These are phyloP conservation scores for Discostella pseudostelligera DNA, from an alignment of 108 stramenopile species.

Conservation along the genomic window DNA sequence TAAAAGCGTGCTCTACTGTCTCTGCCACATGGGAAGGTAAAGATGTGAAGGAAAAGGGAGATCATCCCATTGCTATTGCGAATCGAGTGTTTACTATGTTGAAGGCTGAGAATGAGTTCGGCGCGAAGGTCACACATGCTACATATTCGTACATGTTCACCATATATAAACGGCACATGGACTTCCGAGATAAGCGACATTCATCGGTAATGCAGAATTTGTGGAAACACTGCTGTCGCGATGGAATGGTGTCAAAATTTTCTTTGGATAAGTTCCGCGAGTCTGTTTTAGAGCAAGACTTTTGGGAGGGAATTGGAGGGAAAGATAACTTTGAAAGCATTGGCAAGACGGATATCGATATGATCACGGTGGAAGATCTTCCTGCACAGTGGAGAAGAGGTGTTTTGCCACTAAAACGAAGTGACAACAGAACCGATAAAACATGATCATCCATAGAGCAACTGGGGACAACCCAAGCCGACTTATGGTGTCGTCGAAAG, in stretches of 20 bases:
- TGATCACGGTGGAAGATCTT: conserved; percentile 25
- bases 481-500: neutral
- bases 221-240: conserved; percentile 33
- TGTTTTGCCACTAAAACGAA: conserved; percentile 12
- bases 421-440: too few species aligned
- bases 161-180: conserved; percentile 35
- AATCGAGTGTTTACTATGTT: conserved; percentile 31
- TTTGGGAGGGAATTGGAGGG: conserved; percentile 30
- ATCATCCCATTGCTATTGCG: conserved; percentile 35
- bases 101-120: conserved; percentile 27
- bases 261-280: conserved; percentile 32
- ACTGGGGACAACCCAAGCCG: too few species aligned
- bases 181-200: conserved; percentile 33
- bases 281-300: conserved; percentile 29
- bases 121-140: conserved; percentile 30
- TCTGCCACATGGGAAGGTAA: conserved; percentile 25
- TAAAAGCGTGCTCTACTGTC: conserved; percentile 37
- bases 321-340: conserved; percentile 10
- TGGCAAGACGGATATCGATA: conserved; percentile 11
- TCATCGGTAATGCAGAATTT: conserved; percentile 20
- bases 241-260: conserved; percentile 41
- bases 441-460: too few species aligned
- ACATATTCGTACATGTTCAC: conserved; percentile 47
- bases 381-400: conserved; percentile 33
- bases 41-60: conserved; percentile 6